Percentiles rank a stretch among this genome's conserved stretches.
These are phyloP conservation scores for Leucocoprinus leucothites DNA, from an alignment of 768 basidiomycete species.

Conservation along the genomic window DNA sequence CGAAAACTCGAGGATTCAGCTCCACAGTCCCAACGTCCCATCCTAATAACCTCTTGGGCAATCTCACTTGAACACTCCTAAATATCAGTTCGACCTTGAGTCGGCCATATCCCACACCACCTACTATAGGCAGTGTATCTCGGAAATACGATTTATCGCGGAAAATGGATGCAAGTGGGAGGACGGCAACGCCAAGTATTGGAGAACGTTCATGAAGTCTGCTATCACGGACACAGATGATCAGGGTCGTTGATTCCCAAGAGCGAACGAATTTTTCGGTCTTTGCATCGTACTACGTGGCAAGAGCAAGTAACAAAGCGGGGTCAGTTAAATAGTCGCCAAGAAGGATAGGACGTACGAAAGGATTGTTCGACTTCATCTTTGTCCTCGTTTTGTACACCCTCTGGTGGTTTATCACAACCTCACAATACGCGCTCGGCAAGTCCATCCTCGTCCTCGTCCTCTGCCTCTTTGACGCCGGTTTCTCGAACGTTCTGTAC, in stretches of 20 bases:
- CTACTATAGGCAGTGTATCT: conserved; percentile 59
- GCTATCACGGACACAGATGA: conserved; percentile 63
- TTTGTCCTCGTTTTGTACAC: conserved; percentile 46
- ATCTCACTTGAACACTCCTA: conserved; percentile 57
- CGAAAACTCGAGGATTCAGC: conserved; percentile 30
- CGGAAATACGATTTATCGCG: conserved; percentile 50
- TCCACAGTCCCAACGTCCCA: conserved; percentile 73
- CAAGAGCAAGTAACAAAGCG: neutral
- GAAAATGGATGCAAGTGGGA: conserved; percentile 47
- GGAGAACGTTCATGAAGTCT: conserved; percentile 59
- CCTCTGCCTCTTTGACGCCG: conserved; percentile 54
- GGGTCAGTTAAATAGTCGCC: neutral
- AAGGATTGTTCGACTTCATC: conserved; percentile 42
- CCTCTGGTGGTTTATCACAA: conserved; percentile 40
- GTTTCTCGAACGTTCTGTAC: conserved; percentile 50
- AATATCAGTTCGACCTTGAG: conserved; percentile 65
- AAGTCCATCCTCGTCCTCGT: conserved; percentile 57
- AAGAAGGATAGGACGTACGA: conserved; percentile 28
- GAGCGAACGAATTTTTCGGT: conserved; percentile 70
- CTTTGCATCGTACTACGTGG: conserved; percentile 50
- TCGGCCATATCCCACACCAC: conserved; percentile 67
- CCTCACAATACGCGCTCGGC: conserved; percentile 60
- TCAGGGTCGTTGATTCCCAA: conserved; percentile 55
- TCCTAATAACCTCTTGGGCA: conserved; percentile 56
- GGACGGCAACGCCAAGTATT: conserved; percentile 66